phyloP scores from a whole-genome alignment of 176 grass and related monocot genomes.

The Aegilops longissima region DNA sequence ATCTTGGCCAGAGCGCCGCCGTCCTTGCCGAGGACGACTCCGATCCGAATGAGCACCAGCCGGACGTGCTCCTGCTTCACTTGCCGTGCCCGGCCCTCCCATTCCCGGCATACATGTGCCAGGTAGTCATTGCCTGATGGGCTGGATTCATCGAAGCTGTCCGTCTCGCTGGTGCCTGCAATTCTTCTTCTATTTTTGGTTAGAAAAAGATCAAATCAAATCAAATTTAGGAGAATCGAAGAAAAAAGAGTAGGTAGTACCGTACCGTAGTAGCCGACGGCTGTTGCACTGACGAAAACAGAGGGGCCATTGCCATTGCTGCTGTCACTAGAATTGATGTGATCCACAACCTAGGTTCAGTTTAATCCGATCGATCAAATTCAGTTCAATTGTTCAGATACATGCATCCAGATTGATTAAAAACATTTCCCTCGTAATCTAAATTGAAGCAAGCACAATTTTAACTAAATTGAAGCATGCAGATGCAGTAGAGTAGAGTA shows the following conservation, averaged over 20 bases:
- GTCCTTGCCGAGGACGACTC: conserved; percentile 88
- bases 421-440: too few species aligned
- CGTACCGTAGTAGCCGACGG: conserved; percentile 93
- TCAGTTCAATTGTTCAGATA: neutral
- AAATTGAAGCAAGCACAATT: too few species aligned
- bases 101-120: conserved; percentile 85
- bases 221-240: too few species aligned
- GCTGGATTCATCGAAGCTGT: conserved; percentile 79
- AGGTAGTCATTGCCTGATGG: conserved; percentile 89
- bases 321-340: conserved; percentile 34
- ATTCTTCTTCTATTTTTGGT: too few species aligned
- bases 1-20: conserved; percentile 97
- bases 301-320: conserved; percentile 35
- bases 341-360: conserved; percentile 63
- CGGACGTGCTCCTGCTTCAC: conserved; percentile 61
- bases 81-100: conserved; percentile 71
- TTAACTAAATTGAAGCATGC: too few species aligned
- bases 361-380: neutral
- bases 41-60: conserved; percentile 79
- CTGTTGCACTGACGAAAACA: conserved; percentile 91
- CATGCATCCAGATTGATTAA: too few species aligned
- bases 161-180: conserved; percentile 79
- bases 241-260: neutral
- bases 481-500: too few species aligned
- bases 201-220: neutral